Evolutionary conservation across 106 monocot species (phyloP).

Genomic region (Agapanthus africanus): DNA sequence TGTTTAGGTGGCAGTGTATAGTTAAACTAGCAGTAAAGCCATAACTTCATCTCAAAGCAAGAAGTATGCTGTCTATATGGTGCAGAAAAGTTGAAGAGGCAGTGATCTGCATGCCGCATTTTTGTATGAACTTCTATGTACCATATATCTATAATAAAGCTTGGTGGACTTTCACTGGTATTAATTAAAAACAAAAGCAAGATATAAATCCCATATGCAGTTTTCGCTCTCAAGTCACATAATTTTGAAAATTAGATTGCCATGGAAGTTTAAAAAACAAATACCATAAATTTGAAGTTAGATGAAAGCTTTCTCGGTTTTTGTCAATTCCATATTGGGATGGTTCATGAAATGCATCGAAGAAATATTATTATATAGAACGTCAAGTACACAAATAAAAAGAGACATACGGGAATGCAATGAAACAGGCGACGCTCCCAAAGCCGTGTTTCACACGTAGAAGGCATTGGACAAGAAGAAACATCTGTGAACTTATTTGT

Average conservation of each 20-base stretch:
- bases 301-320: background rate
- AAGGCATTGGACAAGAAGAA: constrained; percentile 39
- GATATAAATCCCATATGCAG: too few species aligned
- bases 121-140: too few species aligned
- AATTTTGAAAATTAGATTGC: too few species aligned
- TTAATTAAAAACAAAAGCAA: too few species aligned
- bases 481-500: constrained; percentile 82
- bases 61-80: too few species aligned
- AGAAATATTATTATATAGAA: background rate
- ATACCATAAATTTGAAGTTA: background rate
- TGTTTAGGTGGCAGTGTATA: background rate
- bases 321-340: background rate
- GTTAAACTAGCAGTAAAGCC: too few species aligned
- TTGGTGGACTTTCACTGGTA: too few species aligned
- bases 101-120: too few species aligned
- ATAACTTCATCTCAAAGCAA: background rate
- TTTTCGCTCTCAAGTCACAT: too few species aligned
- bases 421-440: constrained; percentile 88
- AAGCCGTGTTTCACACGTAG: constrained; percentile 40
- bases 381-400: too few species aligned
- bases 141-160: too few species aligned
- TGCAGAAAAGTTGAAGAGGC: too few species aligned
- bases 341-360: background rate
- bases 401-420: constrained; percentile 65
- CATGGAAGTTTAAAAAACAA: background rate